Conservation (phyloP, 1,284 basidiomycete genomes). For the Pyrrhoderma lamaoense region DNA sequence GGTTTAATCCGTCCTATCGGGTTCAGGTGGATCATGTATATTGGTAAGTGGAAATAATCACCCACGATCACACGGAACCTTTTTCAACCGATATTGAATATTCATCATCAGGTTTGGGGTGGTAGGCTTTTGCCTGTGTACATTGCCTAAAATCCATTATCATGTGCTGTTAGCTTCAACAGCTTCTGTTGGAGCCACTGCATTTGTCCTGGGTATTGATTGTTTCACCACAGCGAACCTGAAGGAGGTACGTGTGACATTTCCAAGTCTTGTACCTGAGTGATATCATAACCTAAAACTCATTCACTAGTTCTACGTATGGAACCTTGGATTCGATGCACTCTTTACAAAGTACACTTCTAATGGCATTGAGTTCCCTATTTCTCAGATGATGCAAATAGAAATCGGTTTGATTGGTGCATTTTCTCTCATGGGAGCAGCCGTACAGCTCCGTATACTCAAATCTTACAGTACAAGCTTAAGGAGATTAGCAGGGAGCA, state of each 20-base stretch:
- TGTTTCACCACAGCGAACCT: conserved; percentile 87
- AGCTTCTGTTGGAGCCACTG: conserved; percentile 85
- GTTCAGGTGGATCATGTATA: conserved; percentile 82
- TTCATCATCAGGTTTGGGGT: conserved; percentile 29
- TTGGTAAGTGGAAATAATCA: conserved; percentile 43
- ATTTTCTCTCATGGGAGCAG: conserved; percentile 77
- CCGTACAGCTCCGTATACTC: conserved; percentile 85
- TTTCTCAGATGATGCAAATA: conserved; percentile 88
- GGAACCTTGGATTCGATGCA: conserved; percentile 80
- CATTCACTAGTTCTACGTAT: conserved; percentile 74
- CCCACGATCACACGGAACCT: conserved; percentile 50
- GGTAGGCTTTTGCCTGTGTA: conserved; percentile 41
- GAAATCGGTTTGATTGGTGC: conserved; percentile 85
- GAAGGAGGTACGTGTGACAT: conserved; percentile 72
- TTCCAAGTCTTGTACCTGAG: background rate
- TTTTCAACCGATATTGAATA: conserved; percentile 27
- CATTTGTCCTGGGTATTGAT: conserved; percentile 88
- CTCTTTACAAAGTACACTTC: conserved; percentile 71
- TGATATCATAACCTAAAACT: background rate
- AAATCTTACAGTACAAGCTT: conserved; percentile 72
- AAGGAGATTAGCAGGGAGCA: conserved; percentile 75
- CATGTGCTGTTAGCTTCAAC: conserved; percentile 77
- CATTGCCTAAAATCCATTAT: conserved; percentile 59
- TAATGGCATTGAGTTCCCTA: conserved; percentile 69
- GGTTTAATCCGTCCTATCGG: conserved; percentile 74